Base-by-base conservation (phyloP, 1,284 basidiomycete species). In the Sutorius eximius region DNA sequence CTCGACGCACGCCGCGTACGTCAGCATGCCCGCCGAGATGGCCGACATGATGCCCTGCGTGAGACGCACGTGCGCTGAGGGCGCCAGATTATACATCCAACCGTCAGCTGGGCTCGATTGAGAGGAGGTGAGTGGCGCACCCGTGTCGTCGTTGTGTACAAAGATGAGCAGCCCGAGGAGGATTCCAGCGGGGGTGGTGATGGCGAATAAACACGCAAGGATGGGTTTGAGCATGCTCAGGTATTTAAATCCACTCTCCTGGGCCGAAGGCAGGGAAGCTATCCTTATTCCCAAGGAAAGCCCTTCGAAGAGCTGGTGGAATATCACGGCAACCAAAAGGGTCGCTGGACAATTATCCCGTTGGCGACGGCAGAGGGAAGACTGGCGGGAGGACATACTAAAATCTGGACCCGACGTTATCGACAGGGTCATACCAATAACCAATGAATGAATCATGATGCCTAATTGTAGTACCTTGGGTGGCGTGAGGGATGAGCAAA, bases 391-490 rank as follows among this genome's bases (percentile, higher is more conserved):
- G 20, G 20, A 77, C 85, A 54, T 56, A 89, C 87, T 79, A 59
- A 91, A 90, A 56, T 90, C 87, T 1, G 81, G 63, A 12, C 87
- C 85, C 5, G 78, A 75, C 2, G 86, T 81, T 54, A 90, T 82
- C 2, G 86, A 79, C 20, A 91, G 72, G 3, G 87, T 90, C 16
- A 90, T 68, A 2, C 87, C 87, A 52, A 91, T 87, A 20, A 90
- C 84, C n/a, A 88, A 70, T 0, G 87, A 89, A 60, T 90, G 89
- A n/a, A 90, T 80, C 86, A 89, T 88, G 58, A 91, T 90, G 30
- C 87, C 88, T 2, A 87, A 64, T 80, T 90, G 86, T 11, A 90
- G 73, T 30, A 90, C 82, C 86, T 89, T 52, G 36, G 37, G n/a
- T 5, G 47, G 32, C 16, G 18, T 56, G 34, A 57, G 42, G 27